Evolutionary conservation across 2,329 filamentous ascomycete species (phyloP), one percentile per base, ranked within the genome.

Genomic region (Endoconidiophora polonica): DNA sequence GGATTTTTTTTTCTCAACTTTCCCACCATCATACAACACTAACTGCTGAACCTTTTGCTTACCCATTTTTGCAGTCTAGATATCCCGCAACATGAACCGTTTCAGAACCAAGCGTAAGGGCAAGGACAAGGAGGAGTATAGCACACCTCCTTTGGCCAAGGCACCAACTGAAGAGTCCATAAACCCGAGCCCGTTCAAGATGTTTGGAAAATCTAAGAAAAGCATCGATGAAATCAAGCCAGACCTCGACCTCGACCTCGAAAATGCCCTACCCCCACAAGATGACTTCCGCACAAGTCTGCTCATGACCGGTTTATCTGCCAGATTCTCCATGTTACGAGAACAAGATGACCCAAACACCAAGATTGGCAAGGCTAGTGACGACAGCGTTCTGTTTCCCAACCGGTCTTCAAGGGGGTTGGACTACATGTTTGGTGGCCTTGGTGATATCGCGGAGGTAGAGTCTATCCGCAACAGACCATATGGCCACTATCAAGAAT

Each of bases 231-330:
- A 79, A 57, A 66, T 68, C 43, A 83, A 80, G 60, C 70, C 68
- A 52, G 74, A 85, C 54, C 65, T 95, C 44, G 82, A 42, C 7
- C 16, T 18, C 16, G 16, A 96, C 59, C 68, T 96, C 10, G 63
- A 78, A 2, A 69, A 70, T 10, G 88, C 79, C 1, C 69, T 98
- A 2, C 91, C 91, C 1, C 73, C 87, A 0, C 80, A 70, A 44
- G 86, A 96, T 64, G 82, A 96, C 60, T 96, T 98, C 64, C 79
- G 91, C 52, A 98, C 91, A 3, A 96, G 91, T 69, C 68, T 98
- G 52, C 71, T 98, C 55, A 94, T 98, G 90, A 88, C 86, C 0
- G 90, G 88, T 40, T 73, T 98, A 3, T 96, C 90, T 0, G 86
- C 88, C 10, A 80, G 91, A 5, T 98, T 98, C 63, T 96, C 90